Percentiles rank a stretch among this genome's conserved stretches.
phyloP scores from a whole-genome alignment of 257 asterid species.

The Nicotiana noctiflora region DNA sequence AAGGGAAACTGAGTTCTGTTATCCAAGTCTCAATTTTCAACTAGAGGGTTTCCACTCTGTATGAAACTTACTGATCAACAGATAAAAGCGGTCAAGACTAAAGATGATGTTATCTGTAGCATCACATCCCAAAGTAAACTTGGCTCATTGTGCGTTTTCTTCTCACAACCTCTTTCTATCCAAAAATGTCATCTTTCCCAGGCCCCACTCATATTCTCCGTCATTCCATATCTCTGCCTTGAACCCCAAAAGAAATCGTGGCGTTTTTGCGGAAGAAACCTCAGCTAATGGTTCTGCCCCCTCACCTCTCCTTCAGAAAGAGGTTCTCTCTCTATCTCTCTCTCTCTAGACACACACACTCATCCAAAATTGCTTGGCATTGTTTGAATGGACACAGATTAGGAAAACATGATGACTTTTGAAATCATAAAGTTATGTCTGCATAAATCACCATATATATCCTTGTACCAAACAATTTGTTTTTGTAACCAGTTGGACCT shows the following conservation, averaged over 20 bases:
- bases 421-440: too few species aligned
- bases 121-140: not conserved
- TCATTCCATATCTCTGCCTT: too few species aligned
- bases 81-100: not conserved
- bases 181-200: not conserved
- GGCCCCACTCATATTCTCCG: not conserved
- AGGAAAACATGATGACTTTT: not conserved
- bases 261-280: constrained; percentile 9
- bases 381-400: not conserved
- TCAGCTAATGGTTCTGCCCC: not conserved
- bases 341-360: not conserved
- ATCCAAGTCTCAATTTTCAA: not conserved
- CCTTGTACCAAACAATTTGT: not conserved
- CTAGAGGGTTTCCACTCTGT: not conserved
- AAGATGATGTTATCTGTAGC: constrained; percentile 18
- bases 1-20: too few species aligned
- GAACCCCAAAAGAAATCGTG: not conserved
- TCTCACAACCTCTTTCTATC: not conserved
- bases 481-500: not conserved
- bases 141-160: constrained; percentile 6
- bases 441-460: too few species aligned
- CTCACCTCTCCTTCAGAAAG: constrained; percentile 18
- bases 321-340: constrained; percentile 20
- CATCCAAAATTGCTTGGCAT: not conserved
- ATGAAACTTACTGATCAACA: not conserved